Evolutionary conservation across 805 yeast genomes (phyloP).

Genomic region (Nakazawaea pomicola): DNA sequence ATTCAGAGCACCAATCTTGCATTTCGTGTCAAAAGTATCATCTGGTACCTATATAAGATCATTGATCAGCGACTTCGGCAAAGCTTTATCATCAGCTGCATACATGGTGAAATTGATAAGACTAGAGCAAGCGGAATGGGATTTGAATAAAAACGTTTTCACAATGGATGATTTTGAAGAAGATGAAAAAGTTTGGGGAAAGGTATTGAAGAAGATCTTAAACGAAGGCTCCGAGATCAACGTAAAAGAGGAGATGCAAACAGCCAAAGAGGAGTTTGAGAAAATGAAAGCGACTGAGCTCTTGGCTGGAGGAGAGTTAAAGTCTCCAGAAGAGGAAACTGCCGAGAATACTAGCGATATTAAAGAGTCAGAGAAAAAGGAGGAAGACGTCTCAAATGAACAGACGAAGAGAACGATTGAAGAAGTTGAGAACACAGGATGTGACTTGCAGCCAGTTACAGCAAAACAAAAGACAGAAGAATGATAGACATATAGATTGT

Average conservation of each 20-base stretch:
- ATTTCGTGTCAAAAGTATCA: conserved; percentile 73
- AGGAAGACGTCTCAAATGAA: too few relatives aligned
- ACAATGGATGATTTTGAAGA: conserved; percentile 58
- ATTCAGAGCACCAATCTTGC: conserved; percentile 59
- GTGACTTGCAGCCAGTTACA: neutral
- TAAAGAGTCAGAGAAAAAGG: too few relatives aligned
- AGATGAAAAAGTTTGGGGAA: conserved; percentile 66
- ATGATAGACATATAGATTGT: too few relatives aligned
- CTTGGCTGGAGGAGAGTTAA: too few relatives aligned
- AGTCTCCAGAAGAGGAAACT: too few relatives aligned
- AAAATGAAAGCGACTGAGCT: too few relatives aligned
- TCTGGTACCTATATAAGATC: conserved; percentile 96
- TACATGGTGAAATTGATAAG: conserved; percentile 85
- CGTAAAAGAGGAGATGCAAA: conserved; percentile 33
- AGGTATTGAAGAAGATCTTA: conserved; percentile 52
- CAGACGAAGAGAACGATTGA: conserved; percentile 5
- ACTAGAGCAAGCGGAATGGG: conserved; percentile 80
- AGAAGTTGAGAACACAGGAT: conserved; percentile 5
- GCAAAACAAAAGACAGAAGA: neutral
- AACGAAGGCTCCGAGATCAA: conserved; percentile 35
- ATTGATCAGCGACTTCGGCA: conserved; percentile 81
- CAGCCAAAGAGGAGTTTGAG: conserved; percentile 20
- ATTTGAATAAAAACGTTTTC: conserved; percentile 63
- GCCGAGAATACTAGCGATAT: too few relatives aligned
- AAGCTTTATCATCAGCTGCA: conserved; percentile 72